Evolutionary conservation across 2,329 filamentous ascomycete genomes (phyloP).

Genomic region (Fonsecaea multimorphosa): DNA sequence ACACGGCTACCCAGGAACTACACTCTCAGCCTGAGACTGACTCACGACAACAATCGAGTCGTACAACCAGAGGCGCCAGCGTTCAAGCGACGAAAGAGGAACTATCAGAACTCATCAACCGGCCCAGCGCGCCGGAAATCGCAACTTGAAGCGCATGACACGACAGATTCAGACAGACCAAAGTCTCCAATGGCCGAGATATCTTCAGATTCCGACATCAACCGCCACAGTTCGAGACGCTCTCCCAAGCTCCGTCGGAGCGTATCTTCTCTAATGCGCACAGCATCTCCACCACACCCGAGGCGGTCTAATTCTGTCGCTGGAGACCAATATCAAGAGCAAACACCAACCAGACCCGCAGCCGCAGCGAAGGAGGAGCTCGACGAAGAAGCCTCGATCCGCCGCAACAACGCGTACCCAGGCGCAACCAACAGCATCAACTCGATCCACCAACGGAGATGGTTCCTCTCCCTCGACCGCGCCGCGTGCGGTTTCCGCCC

Average conservation of each 20-base stretch:
- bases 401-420: conserved; percentile 68
- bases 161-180: conserved; percentile 19
- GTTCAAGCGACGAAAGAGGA: conserved; percentile 37
- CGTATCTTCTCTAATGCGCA: conserved; percentile 34
- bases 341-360: neutral
- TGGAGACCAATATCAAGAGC: neutral
- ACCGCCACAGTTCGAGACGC: conserved; percentile 3
- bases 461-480: conserved; percentile 70
- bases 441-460: conserved; percentile 70
- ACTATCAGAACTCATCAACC: conserved; percentile 36
- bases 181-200: neutral
- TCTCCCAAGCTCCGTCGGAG: conserved; percentile 18
- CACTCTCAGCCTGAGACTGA: conserved; percentile 61
- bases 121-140: conserved; percentile 4
- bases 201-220: neutral
- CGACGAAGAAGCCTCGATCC: conserved; percentile 50
- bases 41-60: conserved; percentile 51
- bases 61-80: conserved; percentile 41
- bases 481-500: conserved; percentile 62
- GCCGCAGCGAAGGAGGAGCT: neutral
- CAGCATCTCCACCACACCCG: conserved; percentile 31
- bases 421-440: conserved; percentile 70
- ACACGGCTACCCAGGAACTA: conserved; percentile 61
- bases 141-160: conserved; percentile 1
- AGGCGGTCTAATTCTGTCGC: conserved; percentile 4